Evolutionary conservation across 306 rosid species (phyloP).

Genomic region (Vigna nakashimae): DNA sequence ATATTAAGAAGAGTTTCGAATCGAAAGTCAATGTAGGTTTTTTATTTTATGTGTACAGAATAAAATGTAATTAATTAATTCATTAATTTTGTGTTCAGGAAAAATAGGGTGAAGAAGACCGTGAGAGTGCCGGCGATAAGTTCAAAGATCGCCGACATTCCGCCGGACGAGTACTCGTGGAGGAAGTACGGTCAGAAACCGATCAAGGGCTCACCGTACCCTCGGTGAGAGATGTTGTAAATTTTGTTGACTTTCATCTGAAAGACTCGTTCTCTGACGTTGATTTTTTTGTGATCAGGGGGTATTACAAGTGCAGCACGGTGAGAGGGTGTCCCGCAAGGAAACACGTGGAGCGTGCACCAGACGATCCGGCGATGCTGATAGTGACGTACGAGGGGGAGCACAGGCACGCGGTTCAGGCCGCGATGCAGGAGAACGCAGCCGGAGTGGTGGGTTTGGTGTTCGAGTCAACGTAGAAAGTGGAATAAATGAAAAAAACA

Average conservation of each 20-base stretch:
- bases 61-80: not conserved
- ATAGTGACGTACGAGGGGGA: slow-evolving; percentile 95
- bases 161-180: slow-evolving; percentile 92
- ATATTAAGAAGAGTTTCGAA: too few relatives aligned
- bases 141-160: slow-evolving; percentile 90
- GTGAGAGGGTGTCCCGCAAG: slow-evolving; percentile 94
- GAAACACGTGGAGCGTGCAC: slow-evolving; percentile 93
- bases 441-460: slow-evolving; percentile 65
- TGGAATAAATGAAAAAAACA: not conserved
- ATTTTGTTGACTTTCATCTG: not conserved
- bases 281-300: slow-evolving; percentile 52
- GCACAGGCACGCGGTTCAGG: slow-evolving; percentile 68
- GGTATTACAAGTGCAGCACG: slow-evolving; percentile 90
- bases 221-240: slow-evolving; percentile 54
- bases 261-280: slow-evolving; percentile 19
- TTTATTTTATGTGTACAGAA: not conserved
- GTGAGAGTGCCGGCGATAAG: slow-evolving; percentile 90
- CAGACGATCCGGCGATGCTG: slow-evolving; percentile 85
- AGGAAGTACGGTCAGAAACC: slow-evolving; percentile 96
- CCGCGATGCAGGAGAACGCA: slow-evolving; percentile 65
- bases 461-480: slow-evolving; percentile 63
- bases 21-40: too few relatives aligned
- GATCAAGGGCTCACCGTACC: slow-evolving; percentile 92
- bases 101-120: slow-evolving; percentile 75
- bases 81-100: slow-evolving; percentile 54